Evolutionary conservation across 495 filamentous ascomycete genomes (phyloP), one percentile per base, ranked within the genome.

Genomic region (Podospora sp.): DNA sequence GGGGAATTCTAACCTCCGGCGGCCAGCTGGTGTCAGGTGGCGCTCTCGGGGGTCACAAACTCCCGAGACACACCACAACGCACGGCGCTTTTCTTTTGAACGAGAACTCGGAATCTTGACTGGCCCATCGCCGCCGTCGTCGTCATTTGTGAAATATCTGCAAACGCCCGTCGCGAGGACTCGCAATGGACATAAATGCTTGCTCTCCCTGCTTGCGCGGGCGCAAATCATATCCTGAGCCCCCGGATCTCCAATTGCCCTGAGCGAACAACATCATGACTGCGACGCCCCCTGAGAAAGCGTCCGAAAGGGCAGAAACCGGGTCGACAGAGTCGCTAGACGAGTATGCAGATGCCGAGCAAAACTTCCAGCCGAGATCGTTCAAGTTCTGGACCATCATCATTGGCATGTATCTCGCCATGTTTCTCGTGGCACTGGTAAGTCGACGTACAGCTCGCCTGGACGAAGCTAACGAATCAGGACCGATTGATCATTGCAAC

Each of bases 401-500:
- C 50, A 68, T 78, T 59, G 67, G 71, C 49, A 68, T 80, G 63
- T 75, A 81, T 69, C 20, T 65, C 29, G 71, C 77, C 36, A 75
- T 79, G 63, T 79, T 80, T 52, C 71, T 81, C 1, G 78, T 80
- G 24, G 77, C 77, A 8, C 66, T 80, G 60, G 77, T 80, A 66
- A 65, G 62, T 56, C 14, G 4, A n/a, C 1, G 7, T 14, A 9
- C 56, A 9, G 7, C 6, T 1, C 33, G 21, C 35, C 0, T 40
- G 22, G 12, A 21, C 50, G n/a, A 53, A 40, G 21, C 18, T n/a
- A 59, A n/a, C 26, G 24, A 59, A 46, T 27, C 59, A 77, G 68
- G 80, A 82, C 70, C 76, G 77, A 11, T 70, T 78, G 24, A 81
- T 82, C 69, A 79, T 81, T 63, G 76, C 77, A 2, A 82, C 79